Conservation (phyloP, 441 rosid species). For the Bocquillonia castaneifolia region DNA sequence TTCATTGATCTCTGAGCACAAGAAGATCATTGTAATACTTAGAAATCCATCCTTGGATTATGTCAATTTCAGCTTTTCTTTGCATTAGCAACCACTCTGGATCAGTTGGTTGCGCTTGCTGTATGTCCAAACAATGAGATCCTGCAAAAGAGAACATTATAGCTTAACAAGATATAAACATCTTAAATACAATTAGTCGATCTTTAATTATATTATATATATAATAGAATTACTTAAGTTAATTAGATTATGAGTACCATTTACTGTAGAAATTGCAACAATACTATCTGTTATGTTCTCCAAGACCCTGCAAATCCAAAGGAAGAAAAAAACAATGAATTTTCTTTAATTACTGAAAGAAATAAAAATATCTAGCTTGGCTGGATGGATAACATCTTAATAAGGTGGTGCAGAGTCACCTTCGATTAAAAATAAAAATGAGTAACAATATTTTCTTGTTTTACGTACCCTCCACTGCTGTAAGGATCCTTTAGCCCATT, state of each 20-base stretch:
- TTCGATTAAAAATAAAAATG: no score
- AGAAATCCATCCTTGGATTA: constrained; percentile 48
- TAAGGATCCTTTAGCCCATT: constrained; percentile 77
- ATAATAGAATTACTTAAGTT: no score
- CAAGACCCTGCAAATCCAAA: constrained; percentile 40
- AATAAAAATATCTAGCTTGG: no score
- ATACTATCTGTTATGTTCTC: constrained; percentile 52
- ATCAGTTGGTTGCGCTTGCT: constrained; percentile 32
- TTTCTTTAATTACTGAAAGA: no score
- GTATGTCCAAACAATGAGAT: constrained; percentile 65
- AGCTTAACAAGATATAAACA: no score
- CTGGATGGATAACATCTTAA: no score
- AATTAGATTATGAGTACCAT: constrained; percentile 39
- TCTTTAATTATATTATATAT: no score
- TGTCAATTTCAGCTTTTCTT: constrained; percentile 38
- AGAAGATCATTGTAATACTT: constrained; percentile 43
- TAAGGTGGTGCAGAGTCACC: no score
- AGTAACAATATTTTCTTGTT: no score
- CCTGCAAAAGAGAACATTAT: no score
- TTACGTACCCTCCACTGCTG: constrained; percentile 64
- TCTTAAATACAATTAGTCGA: no score
- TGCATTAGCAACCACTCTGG: constrained; percentile 62
- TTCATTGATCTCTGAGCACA: no score
- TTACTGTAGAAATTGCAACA: constrained; percentile 39
- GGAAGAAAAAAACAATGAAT: neutral